Evolutionary conservation across 371 early-diverging fungal genomes (phyloP), one percentile per base, ranked within the genome.

Genomic region (Gilbertella persicaria): DNA sequence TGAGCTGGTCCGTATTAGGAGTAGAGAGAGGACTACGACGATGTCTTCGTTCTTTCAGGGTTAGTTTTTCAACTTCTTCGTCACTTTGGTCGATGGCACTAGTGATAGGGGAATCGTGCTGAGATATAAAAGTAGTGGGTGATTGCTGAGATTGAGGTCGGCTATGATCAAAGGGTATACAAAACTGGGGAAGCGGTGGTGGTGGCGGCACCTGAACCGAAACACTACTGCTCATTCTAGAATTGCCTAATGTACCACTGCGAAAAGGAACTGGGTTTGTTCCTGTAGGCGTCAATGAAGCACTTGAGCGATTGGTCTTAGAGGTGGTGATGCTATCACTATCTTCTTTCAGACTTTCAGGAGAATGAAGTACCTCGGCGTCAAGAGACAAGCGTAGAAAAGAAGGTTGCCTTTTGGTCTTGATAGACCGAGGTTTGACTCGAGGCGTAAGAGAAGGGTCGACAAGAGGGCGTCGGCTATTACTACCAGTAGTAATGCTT

Each of bases 331-430:
- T 21, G 21, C 56, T 50, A 20, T 62, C 60, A 19, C 38, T 55
- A 25, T 56, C 54, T 8, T 53, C 25, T 30, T 33, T 12, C n/a
- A 41, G 9, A 6, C 45, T 44, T 25, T 58, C 52, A 36, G 53
- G 41, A 5, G 43, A 46, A 16, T 16, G 35, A 35, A 50, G 33
- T 30, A 64, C 57, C 14, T 73, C 74, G 4, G 67, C 64, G 13
- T 73, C 74, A 13, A 73, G 26, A 21, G 74, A 73, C 9, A 73
- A 45, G 0, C 74, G 62, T 14, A 71, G 37, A 5, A 69, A 53
- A 8, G 55, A 58, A 1, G 69, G 46, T 19, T 63, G 51, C 19
- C 55, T 48, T 26, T 45, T 26, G 19, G 63, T 23, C 35, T 53
- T 50, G 14, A 50, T 53, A 6, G 58, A 44, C 45, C 41, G 43